Conservation (phyloP, 192 early-diverging fungal species). For the Backusella australiensis region DNA sequence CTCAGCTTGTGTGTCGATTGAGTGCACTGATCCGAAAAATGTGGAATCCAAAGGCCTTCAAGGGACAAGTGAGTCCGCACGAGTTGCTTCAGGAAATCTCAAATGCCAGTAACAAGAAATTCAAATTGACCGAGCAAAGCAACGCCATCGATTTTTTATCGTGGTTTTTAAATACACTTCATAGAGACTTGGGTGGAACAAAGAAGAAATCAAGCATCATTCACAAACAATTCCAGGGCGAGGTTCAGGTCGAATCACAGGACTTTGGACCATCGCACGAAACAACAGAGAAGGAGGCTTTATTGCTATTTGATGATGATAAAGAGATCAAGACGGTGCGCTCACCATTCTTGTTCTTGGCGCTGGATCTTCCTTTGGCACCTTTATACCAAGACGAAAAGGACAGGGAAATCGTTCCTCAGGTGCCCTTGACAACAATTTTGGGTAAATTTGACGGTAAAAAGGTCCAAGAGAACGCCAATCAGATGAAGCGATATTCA, state of each 20-base stretch:
- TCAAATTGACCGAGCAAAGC: conserved; percentile 73
- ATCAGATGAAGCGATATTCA: conserved; percentile 66
- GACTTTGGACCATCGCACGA: conserved; percentile 44
- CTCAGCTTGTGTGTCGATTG: conserved; percentile 71
- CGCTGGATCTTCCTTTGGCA: conserved; percentile 86
- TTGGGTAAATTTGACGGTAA: conserved; percentile 85
- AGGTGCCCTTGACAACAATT: conserved; percentile 79
- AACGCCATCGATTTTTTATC: conserved; percentile 87
- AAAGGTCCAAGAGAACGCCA: conserved; percentile 54
- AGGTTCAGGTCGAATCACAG: conserved; percentile 73
- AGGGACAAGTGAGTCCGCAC: conserved; percentile 94
- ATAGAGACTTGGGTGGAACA: conserved; percentile 80
- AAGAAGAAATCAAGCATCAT: conserved; percentile 65
- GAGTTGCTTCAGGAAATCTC: conserved; percentile 92
- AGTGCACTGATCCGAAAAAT: conserved; percentile 82
- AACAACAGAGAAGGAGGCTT: conserved; percentile 36
- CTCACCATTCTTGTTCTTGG: conserved; percentile 83
- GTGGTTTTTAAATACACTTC: conserved; percentile 92
- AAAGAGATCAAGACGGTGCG: conserved; percentile 52
- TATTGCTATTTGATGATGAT: conserved; percentile 40
- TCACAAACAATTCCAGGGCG: conserved; percentile 84
- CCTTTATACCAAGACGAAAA: conserved; percentile 88
- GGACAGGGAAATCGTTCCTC: conserved; percentile 89
- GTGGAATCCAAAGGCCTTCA: conserved; percentile 91
- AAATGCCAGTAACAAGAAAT: conserved; percentile 75